Percentiles rank a stretch among this genome's conserved stretches.
These are phyloP conservation scores for Phytophthora syringae DNA, from an alignment of 352 stramenopile genomes.

Conservation along the genomic window DNA sequence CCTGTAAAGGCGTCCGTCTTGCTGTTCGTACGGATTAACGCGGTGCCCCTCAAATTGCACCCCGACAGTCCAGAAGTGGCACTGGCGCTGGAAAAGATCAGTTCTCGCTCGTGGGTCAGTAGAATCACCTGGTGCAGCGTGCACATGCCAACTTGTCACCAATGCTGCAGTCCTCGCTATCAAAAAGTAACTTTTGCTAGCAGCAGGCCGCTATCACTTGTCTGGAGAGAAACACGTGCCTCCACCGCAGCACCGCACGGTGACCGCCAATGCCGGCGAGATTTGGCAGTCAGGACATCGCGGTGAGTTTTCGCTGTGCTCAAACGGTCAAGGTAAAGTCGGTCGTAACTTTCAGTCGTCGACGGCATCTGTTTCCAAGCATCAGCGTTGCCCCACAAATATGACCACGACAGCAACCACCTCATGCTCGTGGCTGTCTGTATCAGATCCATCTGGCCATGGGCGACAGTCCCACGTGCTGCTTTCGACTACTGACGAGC, in stretches of 20 bases:
- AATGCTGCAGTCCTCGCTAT: no score
- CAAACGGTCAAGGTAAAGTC: constrained; percentile 12
- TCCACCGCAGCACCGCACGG: constrained; percentile 9
- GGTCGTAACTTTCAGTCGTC: constrained; percentile 24
- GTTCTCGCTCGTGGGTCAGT: not conserved
- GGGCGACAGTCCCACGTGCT: constrained; percentile 19
- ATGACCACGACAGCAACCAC: constrained; percentile 9
- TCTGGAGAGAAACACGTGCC: constrained; percentile 5
- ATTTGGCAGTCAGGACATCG: constrained; percentile 27
- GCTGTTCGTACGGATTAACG: constrained; percentile 12
- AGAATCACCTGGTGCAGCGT: not conserved
- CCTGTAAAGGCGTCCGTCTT: not conserved
- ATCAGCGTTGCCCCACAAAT: not conserved
- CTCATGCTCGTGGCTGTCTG: constrained; percentile 10
- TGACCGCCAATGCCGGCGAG: not conserved
- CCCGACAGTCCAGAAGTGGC: constrained; percentile 11
- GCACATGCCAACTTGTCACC: constrained; percentile 8
- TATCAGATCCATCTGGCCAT: constrained; percentile 14
- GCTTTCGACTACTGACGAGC: constrained; percentile 15
- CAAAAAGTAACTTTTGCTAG: not conserved
- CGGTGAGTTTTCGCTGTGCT: constrained; percentile 22
- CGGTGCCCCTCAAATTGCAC: constrained; percentile 10
- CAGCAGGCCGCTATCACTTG: not conserved
- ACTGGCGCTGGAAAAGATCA: constrained; percentile 12
- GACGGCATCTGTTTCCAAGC: constrained; percentile 22